Conservation (phyloP, 768 basidiomycete species). For the Strobilomyces dryophilus region DNA sequence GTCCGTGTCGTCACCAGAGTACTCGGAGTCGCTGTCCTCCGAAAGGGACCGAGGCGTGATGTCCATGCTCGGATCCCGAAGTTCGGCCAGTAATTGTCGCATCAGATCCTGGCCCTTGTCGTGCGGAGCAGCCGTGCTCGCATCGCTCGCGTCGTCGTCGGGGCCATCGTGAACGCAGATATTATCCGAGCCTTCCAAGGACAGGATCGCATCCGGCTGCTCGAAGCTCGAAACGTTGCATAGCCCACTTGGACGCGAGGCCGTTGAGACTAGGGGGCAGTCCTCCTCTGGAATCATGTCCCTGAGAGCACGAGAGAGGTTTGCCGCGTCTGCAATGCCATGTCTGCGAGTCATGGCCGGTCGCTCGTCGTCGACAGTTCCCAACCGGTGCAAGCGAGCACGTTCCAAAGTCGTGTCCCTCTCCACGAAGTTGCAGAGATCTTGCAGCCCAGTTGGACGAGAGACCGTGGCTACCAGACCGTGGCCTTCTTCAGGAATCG, state of each 20-base stretch:
- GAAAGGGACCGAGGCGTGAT: background rate
- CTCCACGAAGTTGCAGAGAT: background rate
- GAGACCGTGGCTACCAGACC: background rate
- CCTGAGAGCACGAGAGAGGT: background rate
- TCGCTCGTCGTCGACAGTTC: background rate
- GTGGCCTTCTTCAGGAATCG: background rate
- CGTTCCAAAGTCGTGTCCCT: background rate
- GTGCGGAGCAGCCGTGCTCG: too few relatives aligned
- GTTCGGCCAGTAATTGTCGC: too few relatives aligned
- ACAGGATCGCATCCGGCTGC: too few relatives aligned
- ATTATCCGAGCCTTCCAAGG: too few relatives aligned
- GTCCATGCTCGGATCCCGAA: too few relatives aligned
- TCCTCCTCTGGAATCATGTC: background rate
- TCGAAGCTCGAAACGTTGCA: too few relatives aligned
- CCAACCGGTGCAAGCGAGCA: background rate
- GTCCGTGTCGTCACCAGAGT: background rate
- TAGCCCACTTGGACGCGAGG: background rate
- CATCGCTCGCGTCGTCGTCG: too few relatives aligned
- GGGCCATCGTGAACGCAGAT: too few relatives aligned
- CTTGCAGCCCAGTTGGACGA: background rate
- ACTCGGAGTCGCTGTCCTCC: slow-evolving; percentile 5
- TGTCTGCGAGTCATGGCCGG: slow-evolving; percentile 3
- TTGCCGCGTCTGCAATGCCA: slow-evolving; percentile 7
- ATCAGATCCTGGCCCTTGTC: too few relatives aligned
- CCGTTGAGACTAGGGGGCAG: background rate